These are phyloP conservation scores for Coemansia sp. DNA, from an alignment of 192 early-diverging fungal species.

Conservation along the genomic window DNA sequence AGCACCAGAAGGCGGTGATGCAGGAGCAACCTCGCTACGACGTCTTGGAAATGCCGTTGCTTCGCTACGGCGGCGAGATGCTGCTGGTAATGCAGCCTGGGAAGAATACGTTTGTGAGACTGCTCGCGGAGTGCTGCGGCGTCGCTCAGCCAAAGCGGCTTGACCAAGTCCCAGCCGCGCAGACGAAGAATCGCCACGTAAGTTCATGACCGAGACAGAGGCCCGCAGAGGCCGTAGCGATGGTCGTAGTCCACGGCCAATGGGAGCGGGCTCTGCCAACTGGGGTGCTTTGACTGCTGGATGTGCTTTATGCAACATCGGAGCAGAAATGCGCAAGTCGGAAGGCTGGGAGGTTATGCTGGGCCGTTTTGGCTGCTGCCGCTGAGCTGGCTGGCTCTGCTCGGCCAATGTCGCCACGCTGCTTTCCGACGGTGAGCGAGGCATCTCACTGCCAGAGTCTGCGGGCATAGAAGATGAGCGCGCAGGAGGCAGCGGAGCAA, in stretches of 20 bases:
- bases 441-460: background rate
- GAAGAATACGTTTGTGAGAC: too few species aligned
- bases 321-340: slow-evolving; percentile 3
- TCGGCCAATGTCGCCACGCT: slow-evolving; percentile 30
- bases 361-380: background rate
- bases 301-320: background rate
- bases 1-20: too few species aligned
- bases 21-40: too few species aligned
- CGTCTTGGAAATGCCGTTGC: background rate
- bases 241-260: background rate
- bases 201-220: slow-evolving; percentile 5
- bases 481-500: background rate
- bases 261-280: background rate
- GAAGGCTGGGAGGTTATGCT: background rate
- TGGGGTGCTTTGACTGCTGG: background rate
- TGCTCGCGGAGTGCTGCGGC: too few species aligned
- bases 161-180: too few species aligned
- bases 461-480: background rate
- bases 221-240: background rate
- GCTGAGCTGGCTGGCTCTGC: background rate
- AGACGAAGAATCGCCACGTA: background rate
- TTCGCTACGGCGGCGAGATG: background rate
- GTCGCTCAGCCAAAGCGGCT: too few species aligned
- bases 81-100: background rate
- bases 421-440: slow-evolving; percentile 25